Evolutionary conservation across 352 stramenopile species (phyloP).

Genomic region (Globisporangium megalacanthum): DNA sequence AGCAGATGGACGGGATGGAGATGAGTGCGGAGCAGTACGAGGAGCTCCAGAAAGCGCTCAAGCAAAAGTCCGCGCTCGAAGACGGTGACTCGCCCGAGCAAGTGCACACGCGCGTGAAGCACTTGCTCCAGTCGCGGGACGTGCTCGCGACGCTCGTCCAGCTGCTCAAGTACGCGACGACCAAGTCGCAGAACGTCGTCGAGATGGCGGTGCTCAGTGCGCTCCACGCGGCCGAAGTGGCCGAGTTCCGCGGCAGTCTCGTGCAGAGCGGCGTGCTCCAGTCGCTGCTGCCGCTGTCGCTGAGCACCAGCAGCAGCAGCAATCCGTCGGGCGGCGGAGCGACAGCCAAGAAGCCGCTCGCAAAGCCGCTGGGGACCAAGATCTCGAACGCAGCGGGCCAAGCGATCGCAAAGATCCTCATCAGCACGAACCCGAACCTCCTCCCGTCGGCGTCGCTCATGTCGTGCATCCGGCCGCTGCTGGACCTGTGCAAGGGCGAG

Average conservation of each 20-base stretch:
- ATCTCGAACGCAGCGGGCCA: conserved; percentile 87
- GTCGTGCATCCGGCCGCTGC: conserved; percentile 77
- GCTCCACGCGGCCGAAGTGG: conserved; percentile 57
- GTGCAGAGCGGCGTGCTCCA: conserved; percentile 80
- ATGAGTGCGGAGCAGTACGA: conserved; percentile 97
- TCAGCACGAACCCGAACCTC: conserved; percentile 95
- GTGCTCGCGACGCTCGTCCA: conserved; percentile 75
- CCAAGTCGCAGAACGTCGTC: conserved; percentile 71
- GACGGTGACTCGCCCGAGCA: conserved; percentile 83
- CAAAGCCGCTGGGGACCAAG: conserved; percentile 65
- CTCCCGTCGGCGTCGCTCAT: conserved; percentile 71
- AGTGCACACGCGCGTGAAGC: conserved; percentile 54
- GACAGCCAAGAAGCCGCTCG: conserved; percentile 31
- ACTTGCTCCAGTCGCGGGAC: conserved; percentile 37
- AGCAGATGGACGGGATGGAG: conserved; percentile 96
- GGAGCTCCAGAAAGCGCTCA: conserved; percentile 92
- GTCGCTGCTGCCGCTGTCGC: conserved; percentile 57
- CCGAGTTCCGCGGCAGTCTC: conserved; percentile 61
- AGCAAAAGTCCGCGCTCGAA: conserved; percentile 92
- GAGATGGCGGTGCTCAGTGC: conserved; percentile 71
- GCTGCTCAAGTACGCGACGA: conserved; percentile 69
- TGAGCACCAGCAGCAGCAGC: conserved; percentile 10
- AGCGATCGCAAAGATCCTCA: conserved; percentile 94
- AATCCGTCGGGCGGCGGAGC: conserved; percentile 1
- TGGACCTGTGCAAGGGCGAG: conserved; percentile 94